A percentile compares a stretch with the other conserved stretches of the same genome.
phyloP scores from a whole-genome alignment of 2,329 filamentous ascomycete genomes.

The Pestalotiopsis sp. region DNA sequence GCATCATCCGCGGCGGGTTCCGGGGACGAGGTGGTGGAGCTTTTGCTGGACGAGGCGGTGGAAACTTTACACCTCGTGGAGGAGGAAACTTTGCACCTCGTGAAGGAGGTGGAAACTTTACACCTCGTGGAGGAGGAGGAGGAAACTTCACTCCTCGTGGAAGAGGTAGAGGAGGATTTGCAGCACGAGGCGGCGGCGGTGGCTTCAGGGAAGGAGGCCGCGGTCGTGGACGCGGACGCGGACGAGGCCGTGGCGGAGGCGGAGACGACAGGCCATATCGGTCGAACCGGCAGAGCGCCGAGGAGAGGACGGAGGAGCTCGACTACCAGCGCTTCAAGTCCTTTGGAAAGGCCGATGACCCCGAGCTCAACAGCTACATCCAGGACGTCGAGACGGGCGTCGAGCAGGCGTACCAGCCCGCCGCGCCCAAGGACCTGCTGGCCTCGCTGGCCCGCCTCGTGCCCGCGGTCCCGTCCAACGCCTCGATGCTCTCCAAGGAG shows the following conservation, averaged over 20 bases:
- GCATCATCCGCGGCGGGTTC: constrained; percentile 25
- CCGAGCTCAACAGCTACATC: constrained; percentile 27
- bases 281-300: neutral
- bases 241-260: constrained; percentile 10
- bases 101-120: constrained; percentile 14
- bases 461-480: constrained; percentile 36
- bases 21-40: constrained; percentile 16
- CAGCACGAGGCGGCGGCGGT: constrained; percentile 5
- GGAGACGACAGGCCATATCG: constrained; percentile 11
- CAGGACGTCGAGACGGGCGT: constrained; percentile 32
- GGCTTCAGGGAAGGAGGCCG: neutral
- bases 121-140: neutral
- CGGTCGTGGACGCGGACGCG: constrained; percentile 8
- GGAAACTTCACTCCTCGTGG: constrained; percentile 6
- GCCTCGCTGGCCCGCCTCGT: constrained; percentile 39
- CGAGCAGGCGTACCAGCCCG: constrained; percentile 34
- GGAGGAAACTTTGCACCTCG: neutral
- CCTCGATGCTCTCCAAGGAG: constrained; percentile 31
- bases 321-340: constrained; percentile 17
- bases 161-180: constrained; percentile 8
- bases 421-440: constrained; percentile 25
- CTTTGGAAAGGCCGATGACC: constrained; percentile 12
- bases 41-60: constrained; percentile 9
- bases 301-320: constrained; percentile 12
- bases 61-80: constrained; percentile 6